These are phyloP conservation scores for Colletotrichum sojae DNA, from an alignment of 2,329 filamentous ascomycete species.

Conservation along the genomic window DNA sequence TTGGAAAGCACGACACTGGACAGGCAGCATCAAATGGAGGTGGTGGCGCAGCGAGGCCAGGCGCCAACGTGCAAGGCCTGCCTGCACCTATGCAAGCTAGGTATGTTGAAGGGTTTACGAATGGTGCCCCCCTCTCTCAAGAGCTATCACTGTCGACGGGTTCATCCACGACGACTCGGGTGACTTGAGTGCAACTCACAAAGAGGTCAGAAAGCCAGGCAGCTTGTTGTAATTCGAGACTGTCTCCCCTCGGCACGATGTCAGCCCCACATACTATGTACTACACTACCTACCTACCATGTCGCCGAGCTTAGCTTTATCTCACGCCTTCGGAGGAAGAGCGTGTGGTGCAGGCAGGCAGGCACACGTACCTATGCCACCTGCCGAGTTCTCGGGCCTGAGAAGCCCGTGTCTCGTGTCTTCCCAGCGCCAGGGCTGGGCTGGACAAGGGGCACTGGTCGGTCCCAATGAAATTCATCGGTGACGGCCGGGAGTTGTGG, in stretches of 20 bases:
- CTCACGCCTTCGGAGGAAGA: not conserved
- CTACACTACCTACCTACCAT: not conserved
- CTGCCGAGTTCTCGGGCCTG: constrained; percentile 25
- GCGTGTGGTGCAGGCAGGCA: constrained; percentile 2
- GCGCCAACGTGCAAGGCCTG: too few relatives aligned
- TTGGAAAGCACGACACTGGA: too few relatives aligned
- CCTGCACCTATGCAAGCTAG: too few relatives aligned
- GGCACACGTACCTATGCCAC: not conserved
- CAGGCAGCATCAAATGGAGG: not conserved
- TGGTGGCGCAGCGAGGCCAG: not conserved
- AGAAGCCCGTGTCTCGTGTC: not conserved
- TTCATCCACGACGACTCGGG: too few relatives aligned
- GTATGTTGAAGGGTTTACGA: too few relatives aligned
- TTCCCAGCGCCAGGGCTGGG: not conserved
- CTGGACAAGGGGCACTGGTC: not conserved
- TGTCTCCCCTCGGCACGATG: not conserved
- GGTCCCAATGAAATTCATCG: too few relatives aligned
- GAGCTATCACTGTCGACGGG: too few relatives aligned
- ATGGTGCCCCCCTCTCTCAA: too few relatives aligned
- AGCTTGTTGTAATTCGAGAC: not conserved
- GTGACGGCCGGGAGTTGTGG: not conserved
- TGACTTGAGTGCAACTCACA: not conserved
- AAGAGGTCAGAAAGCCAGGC: not conserved
- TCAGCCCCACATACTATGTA: not conserved
- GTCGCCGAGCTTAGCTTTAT: constrained; percentile 11